Evolutionary conservation across 2,329 filamentous ascomycete species (phyloP), one percentile per base, ranked within the genome.

Genomic region (Xylaria sp.): DNA sequence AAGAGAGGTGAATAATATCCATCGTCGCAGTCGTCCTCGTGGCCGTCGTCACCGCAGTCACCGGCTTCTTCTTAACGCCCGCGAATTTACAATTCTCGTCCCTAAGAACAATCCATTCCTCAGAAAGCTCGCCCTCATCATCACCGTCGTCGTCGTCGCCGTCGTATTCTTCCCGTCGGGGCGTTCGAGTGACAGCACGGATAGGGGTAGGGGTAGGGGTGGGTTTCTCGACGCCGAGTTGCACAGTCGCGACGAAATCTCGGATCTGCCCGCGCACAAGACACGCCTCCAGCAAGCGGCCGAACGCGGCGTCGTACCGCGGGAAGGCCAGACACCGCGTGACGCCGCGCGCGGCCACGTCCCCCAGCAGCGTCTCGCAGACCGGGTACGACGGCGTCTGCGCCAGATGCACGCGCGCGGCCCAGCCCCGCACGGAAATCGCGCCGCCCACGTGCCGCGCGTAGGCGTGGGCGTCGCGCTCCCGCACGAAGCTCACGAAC

Each of bases 351-450:
- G 7, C 11, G 2, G 2, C 4, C 3, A 55, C 20, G 11, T 27
- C 31, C 0, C 6, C 3, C 17, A 38, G 11, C 0, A 67, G 47
- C 27, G 25, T 5, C 1, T 0, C 4, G 15, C 39, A 45, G 2
- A 59, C 2, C 0, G 67, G 67, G 29, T 69, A 69, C 5, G 64
- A 69, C 0, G 67, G 61, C 5, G 64, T 64, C 3, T 3, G 5
- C 1, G 33, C 60, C 7, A 67, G 63, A 2, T 13, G 5, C 3
- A 66, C 56, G 56, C 60, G 61, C 33, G 31, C 45, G 6, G 6
- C 3, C 1, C 56, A 50, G 1, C 42, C 53, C 27, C 20, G 15
- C 1, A 51, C 6, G 0, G n/a, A n/a, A n/a, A 5, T 17, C 45
- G 17, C 15, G 27, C 17, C 1, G 27, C 11, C 6, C 27, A 61